These are phyloP conservation scores for Botrytis porri DNA, from an alignment of 2,329 filamentous ascomycete species.

Conservation along the genomic window DNA sequence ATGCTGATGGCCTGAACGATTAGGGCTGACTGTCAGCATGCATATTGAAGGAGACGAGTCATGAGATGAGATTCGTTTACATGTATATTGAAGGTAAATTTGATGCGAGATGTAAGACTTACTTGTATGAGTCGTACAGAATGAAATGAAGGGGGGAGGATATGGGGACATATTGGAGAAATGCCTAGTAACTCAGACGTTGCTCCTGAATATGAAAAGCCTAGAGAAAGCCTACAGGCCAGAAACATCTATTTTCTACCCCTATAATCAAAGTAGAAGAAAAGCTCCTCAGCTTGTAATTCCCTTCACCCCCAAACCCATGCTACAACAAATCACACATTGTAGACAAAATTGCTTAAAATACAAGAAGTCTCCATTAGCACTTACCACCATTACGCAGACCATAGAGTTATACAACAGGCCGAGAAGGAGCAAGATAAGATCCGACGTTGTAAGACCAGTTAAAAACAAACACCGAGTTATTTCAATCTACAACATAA, in stretches of 20 bases:
- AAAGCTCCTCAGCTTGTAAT: not conserved
- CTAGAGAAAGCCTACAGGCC: not conserved
- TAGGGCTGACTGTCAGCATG: slow-evolving; percentile 25
- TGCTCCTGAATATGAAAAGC: not conserved
- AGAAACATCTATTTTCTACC: not conserved
- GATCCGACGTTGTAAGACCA: not conserved
- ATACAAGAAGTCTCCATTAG: not conserved
- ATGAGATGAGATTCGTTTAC: not conserved
- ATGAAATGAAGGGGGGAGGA: not conserved
- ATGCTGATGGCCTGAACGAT: slow-evolving; percentile 4
- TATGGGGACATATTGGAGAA: not conserved
- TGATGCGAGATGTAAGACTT: not conserved
- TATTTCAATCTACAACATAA: not conserved
- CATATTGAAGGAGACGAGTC: slow-evolving; percentile 4
- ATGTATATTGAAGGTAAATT: not conserved
- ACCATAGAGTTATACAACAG: not conserved
- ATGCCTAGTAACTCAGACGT: not conserved
- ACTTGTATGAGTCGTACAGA: not conserved
- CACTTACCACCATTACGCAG: not conserved
- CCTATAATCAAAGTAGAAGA: not conserved
- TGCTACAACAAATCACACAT: not conserved
- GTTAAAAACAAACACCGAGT: not conserved
- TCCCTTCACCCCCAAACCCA: not conserved
- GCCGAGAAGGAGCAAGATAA: not conserved
- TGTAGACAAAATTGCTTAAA: not conserved